Base-by-base conservation (phyloP, 1,284 basidiomycete genomes). In the Phellopilus nigrolimitatus region DNA sequence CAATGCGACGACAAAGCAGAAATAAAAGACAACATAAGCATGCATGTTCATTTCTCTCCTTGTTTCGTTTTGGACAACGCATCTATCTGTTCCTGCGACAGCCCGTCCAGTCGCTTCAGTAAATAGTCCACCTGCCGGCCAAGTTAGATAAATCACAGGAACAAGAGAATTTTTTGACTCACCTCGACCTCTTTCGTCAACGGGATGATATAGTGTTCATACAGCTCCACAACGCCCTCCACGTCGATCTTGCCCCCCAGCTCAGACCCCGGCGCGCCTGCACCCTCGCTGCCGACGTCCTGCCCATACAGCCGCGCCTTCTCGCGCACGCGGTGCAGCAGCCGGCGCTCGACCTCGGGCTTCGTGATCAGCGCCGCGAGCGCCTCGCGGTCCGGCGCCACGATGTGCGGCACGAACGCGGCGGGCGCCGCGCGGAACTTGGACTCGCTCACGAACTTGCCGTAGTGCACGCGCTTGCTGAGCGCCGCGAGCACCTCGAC, bases 381-480 rank as follows among this genome's bases (percentile, higher is more conserved):
- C 3, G 83, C 86, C 36, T 77, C 67, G 15, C 78, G 79, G 67
- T 99, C 88, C 2, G 82, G 83, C 1, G 78, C 75, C 40, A 79
- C 77, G 63, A 99, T 99, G 68, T 93, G 91, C 0, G 91, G 90
- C 56, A 99, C 82, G 68, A 98, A 99, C 10, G 84, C 82, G 22
- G 85, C 76, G 7, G 97, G 95, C 56, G 90, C 75, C 27, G 81
- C 78, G 15, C 80, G 70, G 74, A 99, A 99, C 68, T 99, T 99
- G 49, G 89, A 89, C 70, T 99, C 97, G 3, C 92, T 92, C 8
- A 99, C 97, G 66, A 99, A 99, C 79, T 98, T 98, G 93, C 95
- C 97, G 64, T 97, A 99, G 68, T 99, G 97, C 47, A 99, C 94
- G 31, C 97, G 82, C 68, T 97, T 88, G 68, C 88, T 92, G 60